phyloP scores from a whole-genome alignment of 768 basidiomycete species.

The Boletus pseudopeckii region DNA sequence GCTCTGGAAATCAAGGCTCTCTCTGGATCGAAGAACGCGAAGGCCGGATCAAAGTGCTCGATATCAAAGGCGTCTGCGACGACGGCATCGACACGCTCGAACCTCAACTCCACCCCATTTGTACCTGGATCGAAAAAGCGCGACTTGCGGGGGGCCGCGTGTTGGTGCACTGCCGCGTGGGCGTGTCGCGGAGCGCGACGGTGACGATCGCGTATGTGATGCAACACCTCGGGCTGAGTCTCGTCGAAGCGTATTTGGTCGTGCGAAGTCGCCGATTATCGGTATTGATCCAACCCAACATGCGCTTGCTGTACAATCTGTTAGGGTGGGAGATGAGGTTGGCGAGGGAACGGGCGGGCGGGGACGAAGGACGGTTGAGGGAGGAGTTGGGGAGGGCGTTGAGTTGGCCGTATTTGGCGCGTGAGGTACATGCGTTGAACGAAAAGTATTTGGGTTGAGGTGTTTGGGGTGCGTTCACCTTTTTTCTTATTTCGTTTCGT shows the following conservation, averaged over 20 bases:
- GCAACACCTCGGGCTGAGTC: conserved; percentile 80
- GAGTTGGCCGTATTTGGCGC: conserved; percentile 82
- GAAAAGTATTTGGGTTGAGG: conserved; percentile 68
- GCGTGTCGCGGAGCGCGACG: conserved; percentile 92
- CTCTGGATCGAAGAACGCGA: conserved; percentile 87
- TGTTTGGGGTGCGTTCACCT: conserved; percentile 1
- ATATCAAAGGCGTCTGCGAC: conserved; percentile 90
- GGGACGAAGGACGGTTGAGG: conserved; percentile 46
- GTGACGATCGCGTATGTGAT: conserved; percentile 98
- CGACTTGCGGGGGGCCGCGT: conserved; percentile 81
- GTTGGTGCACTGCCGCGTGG: conserved; percentile 97
- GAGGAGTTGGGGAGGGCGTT: conserved; percentile 64
- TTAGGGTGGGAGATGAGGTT: conserved; percentile 93
- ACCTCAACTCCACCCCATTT: conserved; percentile 82
- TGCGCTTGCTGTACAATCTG: conserved; percentile 92
- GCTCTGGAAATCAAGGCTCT: conserved; percentile 58
- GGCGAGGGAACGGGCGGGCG: conserved; percentile 68
- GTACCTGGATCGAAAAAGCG: conserved; percentile 91
- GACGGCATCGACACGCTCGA: conserved; percentile 95
- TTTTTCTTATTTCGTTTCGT: neutral
- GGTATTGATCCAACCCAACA: conserved; percentile 92
- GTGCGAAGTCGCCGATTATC: conserved; percentile 87
- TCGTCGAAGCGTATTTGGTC: conserved; percentile 92
- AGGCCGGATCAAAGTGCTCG: conserved; percentile 85
- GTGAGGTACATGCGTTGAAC: conserved; percentile 81